These are phyloP conservation scores for Verticillium tricorpus DNA, from an alignment of 2,329 filamentous ascomycete genomes.

Conservation along the genomic window DNA sequence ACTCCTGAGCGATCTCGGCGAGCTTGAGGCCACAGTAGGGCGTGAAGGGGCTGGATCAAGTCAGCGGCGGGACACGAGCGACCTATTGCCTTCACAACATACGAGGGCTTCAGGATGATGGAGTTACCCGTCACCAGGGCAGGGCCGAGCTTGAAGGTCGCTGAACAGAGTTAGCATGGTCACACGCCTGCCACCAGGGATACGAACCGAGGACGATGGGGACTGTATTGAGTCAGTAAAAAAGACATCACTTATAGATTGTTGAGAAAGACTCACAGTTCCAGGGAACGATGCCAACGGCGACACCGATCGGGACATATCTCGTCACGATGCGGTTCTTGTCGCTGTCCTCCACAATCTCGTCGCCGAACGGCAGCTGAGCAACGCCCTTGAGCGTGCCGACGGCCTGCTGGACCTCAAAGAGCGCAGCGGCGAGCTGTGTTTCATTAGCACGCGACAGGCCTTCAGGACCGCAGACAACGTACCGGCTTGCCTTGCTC, in stretches of 20 bases:
- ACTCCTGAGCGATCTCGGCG: constrained; percentile 50
- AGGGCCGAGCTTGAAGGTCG: constrained; percentile 50
- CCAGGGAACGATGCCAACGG: constrained; percentile 47
- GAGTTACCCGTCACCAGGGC: constrained; percentile 54
- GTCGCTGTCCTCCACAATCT: constrained; percentile 17
- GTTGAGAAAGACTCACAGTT: constrained; percentile 46
- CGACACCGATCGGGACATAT: constrained; percentile 36
- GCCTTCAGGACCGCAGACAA: not conserved
- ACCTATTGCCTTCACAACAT: not conserved
- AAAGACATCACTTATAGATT: constrained; percentile 36
- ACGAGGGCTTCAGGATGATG: constrained; percentile 52
- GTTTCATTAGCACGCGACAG: not conserved
- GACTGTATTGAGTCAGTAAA: constrained; percentile 5
- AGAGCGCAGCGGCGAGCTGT: constrained; percentile 6
- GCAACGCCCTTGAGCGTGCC: constrained; percentile 7
- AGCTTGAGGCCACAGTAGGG: constrained; percentile 56
- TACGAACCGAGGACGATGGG: constrained; percentile 9
- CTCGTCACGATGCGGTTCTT: constrained; percentile 21
- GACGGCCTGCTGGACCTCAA: constrained; percentile 7
- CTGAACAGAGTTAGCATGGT: constrained; percentile 7
- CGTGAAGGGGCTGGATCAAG: constrained; percentile 39
- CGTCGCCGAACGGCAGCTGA: constrained; percentile 8
- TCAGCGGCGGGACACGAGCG: not conserved
- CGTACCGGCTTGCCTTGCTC: constrained; percentile 18
- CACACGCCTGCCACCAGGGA: not conserved